Conservation (phyloP, 1,284 basidiomycete species). For the Porogramme epimiltina region DNA sequence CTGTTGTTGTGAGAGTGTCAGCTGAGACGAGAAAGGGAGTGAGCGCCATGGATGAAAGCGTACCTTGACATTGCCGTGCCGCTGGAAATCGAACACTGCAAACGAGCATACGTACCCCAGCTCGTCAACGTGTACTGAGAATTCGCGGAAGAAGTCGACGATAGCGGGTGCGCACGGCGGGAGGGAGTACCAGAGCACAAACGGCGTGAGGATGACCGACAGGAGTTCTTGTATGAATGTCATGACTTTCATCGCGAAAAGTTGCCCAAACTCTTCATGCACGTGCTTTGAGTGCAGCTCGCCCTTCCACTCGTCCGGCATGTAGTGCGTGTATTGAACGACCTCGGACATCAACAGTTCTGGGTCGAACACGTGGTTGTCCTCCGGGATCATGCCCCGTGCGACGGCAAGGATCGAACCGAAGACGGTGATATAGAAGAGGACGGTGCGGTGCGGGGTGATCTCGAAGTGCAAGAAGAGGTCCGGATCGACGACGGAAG, state of each 20-base stretch:
- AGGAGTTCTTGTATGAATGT: slow-evolving; percentile 89
- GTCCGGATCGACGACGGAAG: slow-evolving; percentile 91
- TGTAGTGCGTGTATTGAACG: slow-evolving; percentile 92
- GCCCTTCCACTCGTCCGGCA: slow-evolving; percentile 90
- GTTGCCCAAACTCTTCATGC: slow-evolving; percentile 84
- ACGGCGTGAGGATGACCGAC: slow-evolving; percentile 92
- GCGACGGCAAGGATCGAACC: slow-evolving; percentile 87
- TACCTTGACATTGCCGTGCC: slow-evolving; percentile 87
- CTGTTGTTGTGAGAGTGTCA: slow-evolving; percentile 43
- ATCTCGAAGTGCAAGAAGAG: slow-evolving; percentile 94
- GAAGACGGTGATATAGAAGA: slow-evolving; percentile 93
- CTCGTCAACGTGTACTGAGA: slow-evolving; percentile 94
- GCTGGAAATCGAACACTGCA: slow-evolving; percentile 95
- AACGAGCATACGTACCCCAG: slow-evolving; percentile 97
- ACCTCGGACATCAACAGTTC: slow-evolving; percentile 91
- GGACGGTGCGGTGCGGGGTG: slow-evolving; percentile 87
- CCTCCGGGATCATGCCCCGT: slow-evolving; percentile 94
- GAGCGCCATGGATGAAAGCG: slow-evolving; percentile 18
- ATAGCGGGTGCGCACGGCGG: slow-evolving; percentile 87
- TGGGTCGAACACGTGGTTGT: slow-evolving; percentile 92
- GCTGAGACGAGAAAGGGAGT: too few relatives aligned
- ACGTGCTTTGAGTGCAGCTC: slow-evolving; percentile 89
- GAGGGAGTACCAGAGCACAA: slow-evolving; percentile 91
- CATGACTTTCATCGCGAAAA: slow-evolving; percentile 87
- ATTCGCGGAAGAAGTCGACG: slow-evolving; percentile 96